Base-by-base conservation (phyloP, 331 rosid genomes). In the Phaseolus coccineus region DNA sequence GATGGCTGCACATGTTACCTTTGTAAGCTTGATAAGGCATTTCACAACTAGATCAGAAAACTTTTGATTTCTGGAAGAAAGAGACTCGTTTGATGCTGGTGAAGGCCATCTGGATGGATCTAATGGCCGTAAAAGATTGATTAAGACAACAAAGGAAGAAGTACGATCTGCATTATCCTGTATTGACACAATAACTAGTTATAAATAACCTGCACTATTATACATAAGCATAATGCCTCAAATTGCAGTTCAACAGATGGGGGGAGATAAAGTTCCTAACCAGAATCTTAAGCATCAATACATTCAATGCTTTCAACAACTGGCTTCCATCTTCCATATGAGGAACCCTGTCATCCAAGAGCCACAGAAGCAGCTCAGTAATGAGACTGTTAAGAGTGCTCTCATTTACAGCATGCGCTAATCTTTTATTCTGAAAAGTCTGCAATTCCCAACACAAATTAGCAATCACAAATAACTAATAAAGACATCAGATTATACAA, bases 251-350 rank as follows among this genome's bases (percentile, higher is more conserved):
- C 40, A 28, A 31, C 16, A 42, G 4, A 28, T 53, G 42, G 12
- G 57, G 62, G 52, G 76, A 78, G 53, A 42, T 9, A 4, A 48
- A 53, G 71, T 53, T 78, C 69, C 72, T 77, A 67, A 96, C 99
- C 93, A 96, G 85, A 85, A 96, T 96, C 90, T 96, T 96, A 74
- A 96, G 93, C 99, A 96, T 96, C 91, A 96, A 86, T 40, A 96
- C 99, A 69, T 96, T 96, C 85, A 96, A 79, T 47, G 99, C 99
- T 90, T 96, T 96, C 80, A 96, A 80, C 77, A 96, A 91, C 84
- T 96, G 99, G 84, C 99, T 91, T 69, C 99, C 99, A 83, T 91
- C 99, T 81, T 96, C 99, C 98, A 96, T 93, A 83, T 89, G 97
- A 16, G 99, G 97, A 83, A 96, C 99, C 86, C 97, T 89, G 84